These are phyloP conservation scores for Tuber borchii DNA, from an alignment of 495 filamentous ascomycete genomes.

Conservation along the genomic window DNA sequence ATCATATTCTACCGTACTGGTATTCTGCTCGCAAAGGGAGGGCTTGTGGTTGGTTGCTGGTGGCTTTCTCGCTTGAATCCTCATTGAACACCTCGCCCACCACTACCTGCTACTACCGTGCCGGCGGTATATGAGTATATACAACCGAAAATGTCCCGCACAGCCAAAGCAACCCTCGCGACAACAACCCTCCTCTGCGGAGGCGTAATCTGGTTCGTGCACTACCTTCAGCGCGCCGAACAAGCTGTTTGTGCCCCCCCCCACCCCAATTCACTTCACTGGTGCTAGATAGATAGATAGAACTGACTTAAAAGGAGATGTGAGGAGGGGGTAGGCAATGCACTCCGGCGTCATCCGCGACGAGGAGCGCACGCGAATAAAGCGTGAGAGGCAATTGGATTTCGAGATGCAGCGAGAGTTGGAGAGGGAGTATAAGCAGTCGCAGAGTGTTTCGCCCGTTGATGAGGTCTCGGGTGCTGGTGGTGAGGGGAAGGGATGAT, in stretches of 20 bases:
- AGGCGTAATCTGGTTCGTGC: conserved; percentile 76
- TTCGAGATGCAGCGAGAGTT: conserved; percentile 84
- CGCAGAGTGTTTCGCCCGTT: conserved; percentile 58
- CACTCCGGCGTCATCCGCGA: conserved; percentile 90
- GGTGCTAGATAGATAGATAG: not conserved
- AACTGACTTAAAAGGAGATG: conserved; percentile 22
- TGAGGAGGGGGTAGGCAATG: conserved; percentile 63
- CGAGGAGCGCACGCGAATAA: conserved; percentile 85
- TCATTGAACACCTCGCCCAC: too few species aligned
- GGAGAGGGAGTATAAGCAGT: conserved; percentile 83
- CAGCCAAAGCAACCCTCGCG: conserved; percentile 77
- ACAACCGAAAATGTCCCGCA: conserved; percentile 65
- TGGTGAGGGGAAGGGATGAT: conserved; percentile 12
- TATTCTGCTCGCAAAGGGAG: too few species aligned
- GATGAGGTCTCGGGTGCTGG: not conserved
- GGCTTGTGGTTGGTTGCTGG: too few species aligned
- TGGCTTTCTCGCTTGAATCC: too few species aligned
- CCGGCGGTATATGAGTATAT: too few species aligned
- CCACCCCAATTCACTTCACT: conserved; percentile 5
- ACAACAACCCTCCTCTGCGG: conserved; percentile 68
- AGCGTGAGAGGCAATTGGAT: conserved; percentile 79
- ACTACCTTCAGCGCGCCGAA: conserved; percentile 79
- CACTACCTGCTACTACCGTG: too few species aligned
- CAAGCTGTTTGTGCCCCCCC: conserved; percentile 58
- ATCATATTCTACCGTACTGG: too few species aligned